Percentiles rank a stretch among this genome's conserved stretches.
These are phyloP conservation scores for Plasmodium cynomolgi DNA, from an alignment of 169 alveolate species.

Conservation along the genomic window DNA sequence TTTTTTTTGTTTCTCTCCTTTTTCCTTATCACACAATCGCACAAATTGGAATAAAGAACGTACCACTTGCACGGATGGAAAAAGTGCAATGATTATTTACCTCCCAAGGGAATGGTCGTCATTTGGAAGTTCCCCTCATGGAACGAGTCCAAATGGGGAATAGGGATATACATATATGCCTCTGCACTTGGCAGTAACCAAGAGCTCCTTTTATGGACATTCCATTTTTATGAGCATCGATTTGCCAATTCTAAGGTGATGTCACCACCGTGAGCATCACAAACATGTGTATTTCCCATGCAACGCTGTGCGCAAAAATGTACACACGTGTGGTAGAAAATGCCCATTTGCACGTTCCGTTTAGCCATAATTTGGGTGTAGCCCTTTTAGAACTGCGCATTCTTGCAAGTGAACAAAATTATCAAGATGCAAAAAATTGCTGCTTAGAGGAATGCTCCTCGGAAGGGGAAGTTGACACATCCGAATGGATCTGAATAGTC, in stretches of 20 bases:
- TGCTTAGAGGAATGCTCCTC: not conserved
- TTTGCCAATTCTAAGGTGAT: not conserved
- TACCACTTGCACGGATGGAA: not conserved
- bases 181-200: not conserved
- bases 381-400: not conserved
- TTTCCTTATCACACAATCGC: not conserved
- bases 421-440: not conserved
- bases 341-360: not conserved
- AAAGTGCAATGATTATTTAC: not conserved
- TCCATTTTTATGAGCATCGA: not conserved
- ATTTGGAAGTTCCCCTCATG: not conserved
- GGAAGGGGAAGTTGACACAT: not conserved
- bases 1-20: not conserved
- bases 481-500: not conserved
- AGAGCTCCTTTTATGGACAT: not conserved
- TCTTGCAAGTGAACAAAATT: not conserved
- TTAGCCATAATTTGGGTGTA: not conserved
- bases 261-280: not conserved
- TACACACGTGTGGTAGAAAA: not conserved
- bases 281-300: conserved; percentile 1
- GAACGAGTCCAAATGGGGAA: not conserved
- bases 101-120: not conserved
- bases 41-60: not conserved
- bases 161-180: not conserved
- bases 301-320: conserved; percentile 32